Base-by-base conservation (phyloP, 2,329 filamentous ascomycete species). In the Cercospora sesami region DNA sequence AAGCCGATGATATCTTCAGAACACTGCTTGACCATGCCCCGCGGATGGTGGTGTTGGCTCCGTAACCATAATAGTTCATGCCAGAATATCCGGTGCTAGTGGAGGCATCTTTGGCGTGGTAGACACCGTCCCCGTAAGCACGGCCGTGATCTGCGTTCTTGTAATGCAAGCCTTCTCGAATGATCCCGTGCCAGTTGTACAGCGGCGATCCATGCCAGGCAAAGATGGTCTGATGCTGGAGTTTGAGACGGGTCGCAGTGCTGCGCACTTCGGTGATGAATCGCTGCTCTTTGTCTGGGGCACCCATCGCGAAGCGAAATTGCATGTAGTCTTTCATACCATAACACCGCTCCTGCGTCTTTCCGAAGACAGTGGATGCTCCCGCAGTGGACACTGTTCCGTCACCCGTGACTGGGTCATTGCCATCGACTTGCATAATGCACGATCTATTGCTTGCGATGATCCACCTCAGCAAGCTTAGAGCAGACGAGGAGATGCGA, bases 381-480 rank as follows among this genome's bases (percentile, higher is more conserved):
- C 72, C 71, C 6, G 69, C 71, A 5, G 73, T 68, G 8, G 55
- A 63, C 10, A 53, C 64, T 12, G 39, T 70, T 53, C 18, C 55
- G 23, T 65, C 33, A 33, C 60, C 36, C 10, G 45, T 18, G 21
- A 33, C 36, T 12, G 65, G 14, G 14, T 51, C 63, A 60, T 69
- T 48, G 12, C 76, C 79, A 53, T 90, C 87, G 16, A 95, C 89
- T 72, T 94, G 89, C 57, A 94, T 84, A 68, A 97, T 95, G 73
- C 90, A 94, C 0, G 94, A 94, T 57, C 92, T 85, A 74, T 97
- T 97, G 0, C 93, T 96, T 0, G 93, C 91, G 67, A 97, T 87
- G 69, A 97, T 91, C 94, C 94, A 97, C 62, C 91, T 86, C 21
- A 97, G 81, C 0, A 96, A 79, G 21, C 88, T 86, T 3, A 92